These are phyloP conservation scores for Balamuthia mandrillaris DNA, from an alignment of 208 protist species.

Conservation along the genomic window DNA sequence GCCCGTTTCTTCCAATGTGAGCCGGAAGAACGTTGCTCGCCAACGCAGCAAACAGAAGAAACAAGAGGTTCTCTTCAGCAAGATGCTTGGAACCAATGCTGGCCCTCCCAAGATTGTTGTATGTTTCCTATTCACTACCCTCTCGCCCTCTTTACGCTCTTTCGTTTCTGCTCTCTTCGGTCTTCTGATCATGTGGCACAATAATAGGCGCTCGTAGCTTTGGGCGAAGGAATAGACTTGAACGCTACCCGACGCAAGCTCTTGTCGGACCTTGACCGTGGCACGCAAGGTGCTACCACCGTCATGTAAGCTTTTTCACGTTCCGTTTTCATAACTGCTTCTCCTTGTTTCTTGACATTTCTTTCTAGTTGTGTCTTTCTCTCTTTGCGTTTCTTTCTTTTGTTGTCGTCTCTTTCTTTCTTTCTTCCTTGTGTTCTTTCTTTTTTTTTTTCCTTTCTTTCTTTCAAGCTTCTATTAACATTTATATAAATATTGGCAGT, in stretches of 20 bases:
- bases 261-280: background rate
- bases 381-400: background rate
- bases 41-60: slow-evolving; percentile 29
- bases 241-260: background rate
- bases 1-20: background rate
- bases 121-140: background rate
- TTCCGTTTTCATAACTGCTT: background rate
- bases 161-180: background rate
- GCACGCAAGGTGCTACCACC: background rate
- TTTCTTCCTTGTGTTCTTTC: too few relatives aligned
- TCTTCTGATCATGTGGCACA: background rate
- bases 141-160: background rate
- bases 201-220: background rate
- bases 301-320: background rate
- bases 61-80: slow-evolving; percentile 42
- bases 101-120: slow-evolving; percentile 39
- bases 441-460: slow-evolving; percentile 23
- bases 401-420: background rate
- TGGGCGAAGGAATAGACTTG: background rate
- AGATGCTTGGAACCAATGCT: slow-evolving; percentile 1
- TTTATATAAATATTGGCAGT: too few relatives aligned
- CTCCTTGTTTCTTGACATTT: too few relatives aligned
- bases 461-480: too few relatives aligned
- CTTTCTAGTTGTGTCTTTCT: background rate
- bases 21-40: slow-evolving; percentile 34